Evolutionary conservation across 495 filamentous ascomycete genomes (phyloP).

Genomic region (Aspergillus bridgeri): DNA sequence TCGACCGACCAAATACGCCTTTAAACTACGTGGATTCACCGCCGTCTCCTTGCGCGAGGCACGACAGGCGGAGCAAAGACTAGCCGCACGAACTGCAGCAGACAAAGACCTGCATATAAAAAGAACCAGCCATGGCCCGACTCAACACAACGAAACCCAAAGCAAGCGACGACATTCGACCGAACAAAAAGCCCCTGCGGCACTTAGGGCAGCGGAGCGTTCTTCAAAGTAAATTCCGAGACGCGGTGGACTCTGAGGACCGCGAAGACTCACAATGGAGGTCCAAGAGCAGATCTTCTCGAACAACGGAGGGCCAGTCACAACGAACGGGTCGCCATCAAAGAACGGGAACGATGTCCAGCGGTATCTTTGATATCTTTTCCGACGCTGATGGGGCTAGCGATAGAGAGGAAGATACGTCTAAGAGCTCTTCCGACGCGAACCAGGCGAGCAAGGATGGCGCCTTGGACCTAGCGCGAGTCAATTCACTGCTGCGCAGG

Average conservation of each 20-base stretch:
- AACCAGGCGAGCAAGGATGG: conserved; percentile 23
- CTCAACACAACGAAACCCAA: conserved; percentile 19
- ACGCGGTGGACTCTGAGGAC: background rate
- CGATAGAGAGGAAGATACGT: conserved; percentile 15
- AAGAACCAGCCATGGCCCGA: conserved; percentile 18
- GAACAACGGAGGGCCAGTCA: conserved; percentile 7
- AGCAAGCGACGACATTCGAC: background rate
- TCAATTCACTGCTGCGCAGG: conserved; percentile 37
- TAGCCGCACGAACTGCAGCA: background rate
- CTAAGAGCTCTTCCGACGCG: conserved; percentile 7
- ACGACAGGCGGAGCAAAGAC: background rate
- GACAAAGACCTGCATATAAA: background rate
- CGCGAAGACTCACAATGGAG: conserved; percentile 4
- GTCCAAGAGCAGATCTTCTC: conserved; percentile 1
- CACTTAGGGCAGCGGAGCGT: background rate
- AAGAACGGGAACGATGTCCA: conserved; percentile 16
- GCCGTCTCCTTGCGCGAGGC: background rate
- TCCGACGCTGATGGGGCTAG: conserved; percentile 25
- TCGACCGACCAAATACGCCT: background rate
- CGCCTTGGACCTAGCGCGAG: conserved; percentile 28
- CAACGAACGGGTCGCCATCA: conserved; percentile 11
- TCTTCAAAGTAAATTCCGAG: conserved; percentile 5
- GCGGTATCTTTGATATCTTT: conserved; percentile 32
- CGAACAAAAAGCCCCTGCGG: conserved; percentile 3
- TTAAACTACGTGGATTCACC: background rate